Evolutionary conservation across 2,329 filamentous ascomycete genomes (phyloP).

Genomic region (Ophiostoma quercus): DNA sequence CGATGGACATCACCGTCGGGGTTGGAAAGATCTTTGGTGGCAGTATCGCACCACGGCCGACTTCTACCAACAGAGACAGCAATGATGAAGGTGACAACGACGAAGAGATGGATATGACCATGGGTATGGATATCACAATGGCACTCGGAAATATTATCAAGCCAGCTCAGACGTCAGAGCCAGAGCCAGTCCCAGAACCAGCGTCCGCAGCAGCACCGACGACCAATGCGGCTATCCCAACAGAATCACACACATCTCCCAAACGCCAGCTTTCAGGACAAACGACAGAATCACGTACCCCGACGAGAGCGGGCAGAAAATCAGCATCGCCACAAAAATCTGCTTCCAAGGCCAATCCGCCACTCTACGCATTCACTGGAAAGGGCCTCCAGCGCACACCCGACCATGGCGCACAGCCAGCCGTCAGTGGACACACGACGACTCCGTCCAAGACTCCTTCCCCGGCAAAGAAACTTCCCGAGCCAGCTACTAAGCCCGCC

Average conservation of each 20-base stretch:
- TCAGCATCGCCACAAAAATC: slow-evolving; percentile 16
- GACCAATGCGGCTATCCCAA: slow-evolving; percentile 29
- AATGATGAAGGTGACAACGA: slow-evolving; percentile 34
- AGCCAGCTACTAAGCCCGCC: slow-evolving; percentile 3
- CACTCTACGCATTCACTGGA: slow-evolving; percentile 48
- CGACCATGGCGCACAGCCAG: slow-evolving; percentile 30
- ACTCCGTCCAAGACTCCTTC: neutral
- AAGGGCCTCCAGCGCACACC: slow-evolving; percentile 47
- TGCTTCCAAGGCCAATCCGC: slow-evolving; percentile 48
- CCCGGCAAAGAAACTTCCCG: neutral
- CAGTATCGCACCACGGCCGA: neutral
- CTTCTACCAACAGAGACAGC: slow-evolving; percentile 30
- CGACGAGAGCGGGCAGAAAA: neutral
- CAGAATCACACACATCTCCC: slow-evolving; percentile 20
- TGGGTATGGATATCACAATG: slow-evolving; percentile 64
- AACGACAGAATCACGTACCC: neutral
- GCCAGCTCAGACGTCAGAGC: slow-evolving; percentile 29
- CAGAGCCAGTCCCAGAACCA: neutral
- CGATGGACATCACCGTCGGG: slow-evolving; percentile 57
- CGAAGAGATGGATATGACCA: slow-evolving; percentile 39
- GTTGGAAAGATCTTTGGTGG: slow-evolving; percentile 50
- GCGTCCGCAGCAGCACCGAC: slow-evolving; percentile 12
- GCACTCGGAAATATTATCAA: slow-evolving; percentile 59
- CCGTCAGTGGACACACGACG: neutral
- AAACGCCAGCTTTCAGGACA: neutral